Evolutionary conservation across 768 basidiomycete genomes (phyloP), one percentile per base, ranked within the genome.

Genomic region (Trametes maxima): DNA sequence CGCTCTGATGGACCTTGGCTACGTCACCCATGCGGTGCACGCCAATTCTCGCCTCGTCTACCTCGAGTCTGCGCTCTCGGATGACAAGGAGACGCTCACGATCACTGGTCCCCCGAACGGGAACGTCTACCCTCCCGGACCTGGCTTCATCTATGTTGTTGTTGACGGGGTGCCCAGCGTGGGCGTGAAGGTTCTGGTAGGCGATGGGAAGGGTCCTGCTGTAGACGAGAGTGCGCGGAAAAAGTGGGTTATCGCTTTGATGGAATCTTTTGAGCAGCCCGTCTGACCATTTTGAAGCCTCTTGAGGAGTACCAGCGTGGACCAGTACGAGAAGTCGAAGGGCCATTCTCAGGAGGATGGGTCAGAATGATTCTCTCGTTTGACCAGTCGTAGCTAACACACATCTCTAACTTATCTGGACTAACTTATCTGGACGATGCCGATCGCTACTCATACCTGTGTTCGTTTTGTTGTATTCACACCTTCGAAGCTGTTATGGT

Each of bases 1-100:
- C 22, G 82, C 79, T 1, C 73, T 92, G 36, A 90, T 94, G 87
- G 92, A 94, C 71, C 76, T 92, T 16, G 91, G 89, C n/a, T 92
- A 79, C 68, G 83, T 91, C 47, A 92, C 91, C 3, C 91, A 92
- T 68, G 83, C 85, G 16, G 82, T 86, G 33, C 90, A 92, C 67
- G 82, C 87, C 19, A 91, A 91, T 71, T 83, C 84, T 21, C 87
- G 91, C n/a, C 72, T 88, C 35, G 89, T 93, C 21, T 88, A 87
- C 66, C 78, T 96, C 54, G 69, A 72, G 36, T 73, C 78, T 44
- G 73, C 80, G 22, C 70, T 77, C 0, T 77, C 79, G 10, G 75
- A 78, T 52, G 78, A 81, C 25, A 78, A 77, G 3, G 71, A 77
- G 56, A 78, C 76, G 2, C 71, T 96, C 46, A 80, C 76, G 46